Conservation (phyloP, 805 yeast species). For the Teunomyces tritomae region DNA sequence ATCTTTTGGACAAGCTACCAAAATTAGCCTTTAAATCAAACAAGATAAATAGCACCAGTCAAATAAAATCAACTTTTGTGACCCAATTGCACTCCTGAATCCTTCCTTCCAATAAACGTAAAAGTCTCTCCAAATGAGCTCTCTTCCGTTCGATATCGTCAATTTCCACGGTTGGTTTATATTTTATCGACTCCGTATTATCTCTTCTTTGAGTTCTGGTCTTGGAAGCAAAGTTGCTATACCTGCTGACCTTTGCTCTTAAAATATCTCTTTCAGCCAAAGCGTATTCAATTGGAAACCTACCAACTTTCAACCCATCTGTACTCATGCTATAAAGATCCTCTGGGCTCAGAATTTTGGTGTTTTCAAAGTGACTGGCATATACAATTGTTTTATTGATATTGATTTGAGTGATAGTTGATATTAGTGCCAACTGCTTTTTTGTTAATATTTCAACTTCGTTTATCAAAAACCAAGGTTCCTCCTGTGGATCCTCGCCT, state of each 20-base stretch:
- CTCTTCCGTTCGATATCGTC: background rate
- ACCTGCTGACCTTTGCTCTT: background rate
- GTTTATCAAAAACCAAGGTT: background rate
- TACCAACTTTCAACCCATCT: background rate
- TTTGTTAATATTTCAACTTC: background rate
- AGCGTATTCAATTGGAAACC: background rate
- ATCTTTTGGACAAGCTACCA: background rate
- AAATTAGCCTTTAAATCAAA: background rate
- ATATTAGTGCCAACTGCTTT: background rate
- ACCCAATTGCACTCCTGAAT: background rate
- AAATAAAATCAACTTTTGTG: background rate
- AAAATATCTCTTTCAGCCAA: constrained; percentile 2
- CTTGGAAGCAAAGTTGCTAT: background rate
- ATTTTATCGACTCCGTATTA: background rate
- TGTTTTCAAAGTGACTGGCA: background rate
- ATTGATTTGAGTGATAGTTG: background rate
- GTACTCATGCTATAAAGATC: background rate
- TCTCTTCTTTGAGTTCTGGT: background rate
- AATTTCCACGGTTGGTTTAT: background rate
- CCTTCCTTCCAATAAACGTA: background rate
- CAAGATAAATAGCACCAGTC: too few relatives aligned
- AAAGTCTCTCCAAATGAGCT: background rate
- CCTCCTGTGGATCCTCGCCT: background rate
- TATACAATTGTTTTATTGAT: background rate
- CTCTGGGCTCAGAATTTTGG: background rate